A percentile compares a stretch with the other conserved stretches of the same genome.
Evolutionary conservation across 768 basidiomycete genomes (phyloP).

Genomic region (Pholiota microspora): DNA sequence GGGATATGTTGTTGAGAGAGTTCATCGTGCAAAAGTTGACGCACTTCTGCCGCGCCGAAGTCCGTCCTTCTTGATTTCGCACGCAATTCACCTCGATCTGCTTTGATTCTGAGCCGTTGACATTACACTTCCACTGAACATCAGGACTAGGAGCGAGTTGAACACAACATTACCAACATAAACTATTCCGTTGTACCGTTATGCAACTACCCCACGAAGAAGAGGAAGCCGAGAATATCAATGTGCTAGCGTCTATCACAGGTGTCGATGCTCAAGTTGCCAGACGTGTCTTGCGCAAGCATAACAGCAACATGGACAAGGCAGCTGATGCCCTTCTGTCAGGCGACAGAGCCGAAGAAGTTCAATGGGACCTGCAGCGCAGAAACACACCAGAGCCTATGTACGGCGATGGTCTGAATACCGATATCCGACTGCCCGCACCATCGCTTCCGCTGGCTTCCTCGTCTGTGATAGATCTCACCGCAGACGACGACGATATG

Average conservation of each 20-base stretch:
- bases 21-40: slow-evolving; percentile 20
- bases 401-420: slow-evolving; percentile 19
- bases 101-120: too few relatives aligned
- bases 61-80: neutral
- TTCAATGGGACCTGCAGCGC: slow-evolving; percentile 19
- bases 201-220: slow-evolving; percentile 12
- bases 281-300: slow-evolving; percentile 56
- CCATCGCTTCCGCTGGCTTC: slow-evolving; percentile 22
- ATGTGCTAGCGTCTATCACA: slow-evolving; percentile 32
- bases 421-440: slow-evolving; percentile 22
- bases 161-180: too few relatives aligned
- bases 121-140: too few relatives aligned
- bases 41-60: neutral
- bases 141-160: too few relatives aligned
- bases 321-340: slow-evolving; percentile 53
- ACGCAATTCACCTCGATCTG: too few relatives aligned
- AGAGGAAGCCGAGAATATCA: slow-evolving; percentile 27
- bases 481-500: slow-evolving; percentile 49
- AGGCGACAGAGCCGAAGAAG: slow-evolving; percentile 41
- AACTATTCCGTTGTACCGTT: neutral
- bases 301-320: slow-evolving; percentile 56
- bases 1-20: slow-evolving; percentile 44
- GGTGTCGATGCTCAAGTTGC: slow-evolving; percentile 43
- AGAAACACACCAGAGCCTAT: slow-evolving; percentile 27
- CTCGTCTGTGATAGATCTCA: slow-evolving; percentile 56